Evolutionary conservation across 805 yeast species (phyloP).

Genomic region (Candida ponderosae): DNA sequence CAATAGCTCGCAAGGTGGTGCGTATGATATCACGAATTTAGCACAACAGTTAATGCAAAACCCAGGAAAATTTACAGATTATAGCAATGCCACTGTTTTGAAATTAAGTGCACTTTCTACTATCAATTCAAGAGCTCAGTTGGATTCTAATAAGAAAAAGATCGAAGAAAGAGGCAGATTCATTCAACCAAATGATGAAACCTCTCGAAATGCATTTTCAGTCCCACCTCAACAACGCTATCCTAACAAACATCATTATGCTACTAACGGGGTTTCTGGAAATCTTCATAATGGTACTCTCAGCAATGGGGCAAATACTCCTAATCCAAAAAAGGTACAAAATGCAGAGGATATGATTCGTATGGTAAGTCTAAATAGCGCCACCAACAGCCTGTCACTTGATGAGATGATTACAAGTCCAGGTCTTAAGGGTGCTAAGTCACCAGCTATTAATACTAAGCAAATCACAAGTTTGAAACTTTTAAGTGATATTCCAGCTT

Average conservation of each 20-base stretch:
- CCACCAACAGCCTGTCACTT: conserved; percentile 10
- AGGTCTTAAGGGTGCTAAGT: conserved; percentile 16
- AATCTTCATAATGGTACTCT: no score
- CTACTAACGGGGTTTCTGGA: no score
- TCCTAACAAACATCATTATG: not conserved
- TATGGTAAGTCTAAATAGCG: conserved; percentile 14
- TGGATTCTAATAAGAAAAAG: conserved; percentile 28
- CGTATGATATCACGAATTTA: conserved; percentile 19
- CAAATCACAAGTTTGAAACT: conserved; percentile 46
- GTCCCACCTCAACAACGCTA: conserved; percentile 18
- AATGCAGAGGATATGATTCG: conserved; percentile 8
- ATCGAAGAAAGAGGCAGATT: conserved; percentile 11
- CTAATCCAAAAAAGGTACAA: no score
- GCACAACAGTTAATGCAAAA: conserved; percentile 19
- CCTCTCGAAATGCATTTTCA: conserved; percentile 11
- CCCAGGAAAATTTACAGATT: conserved; percentile 12
- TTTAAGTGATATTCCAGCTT: conserved; percentile 75
- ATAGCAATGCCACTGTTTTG: conserved; percentile 30
- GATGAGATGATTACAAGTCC: conserved; percentile 1
- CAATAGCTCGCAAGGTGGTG: conserved; percentile 6
- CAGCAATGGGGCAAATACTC: no score
- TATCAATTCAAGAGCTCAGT: conserved; percentile 43
- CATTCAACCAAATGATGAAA: conserved; percentile 1
- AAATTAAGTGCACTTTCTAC: conserved; percentile 64
- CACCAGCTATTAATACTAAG: conserved; percentile 39